Evolutionary conservation across 495 filamentous ascomycete genomes (phyloP).

Genomic region (Penicillium mononematosum): DNA sequence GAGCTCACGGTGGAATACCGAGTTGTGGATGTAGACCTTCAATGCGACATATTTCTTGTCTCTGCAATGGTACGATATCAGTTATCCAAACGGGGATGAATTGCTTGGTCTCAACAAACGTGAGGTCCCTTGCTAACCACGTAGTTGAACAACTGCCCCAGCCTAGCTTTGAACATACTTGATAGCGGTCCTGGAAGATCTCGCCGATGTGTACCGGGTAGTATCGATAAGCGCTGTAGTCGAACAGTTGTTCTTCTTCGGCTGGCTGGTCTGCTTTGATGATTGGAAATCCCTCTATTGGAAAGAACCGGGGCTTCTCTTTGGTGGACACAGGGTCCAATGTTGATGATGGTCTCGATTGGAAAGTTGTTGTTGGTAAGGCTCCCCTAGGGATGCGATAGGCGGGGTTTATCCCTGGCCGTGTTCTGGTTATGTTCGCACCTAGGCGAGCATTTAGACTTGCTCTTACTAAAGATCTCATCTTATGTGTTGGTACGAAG

Average conservation of each 20-base stretch:
- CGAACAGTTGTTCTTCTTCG: constrained; percentile 46
- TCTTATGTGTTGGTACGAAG: neutral
- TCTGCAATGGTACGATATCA: constrained; percentile 16
- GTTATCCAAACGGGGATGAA: constrained; percentile 1
- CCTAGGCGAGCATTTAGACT: neutral
- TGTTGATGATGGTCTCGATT: neutral
- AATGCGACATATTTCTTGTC: constrained; percentile 38
- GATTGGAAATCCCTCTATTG: constrained; percentile 6
- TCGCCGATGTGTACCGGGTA: constrained; percentile 53
- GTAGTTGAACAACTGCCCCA: constrained; percentile 52
- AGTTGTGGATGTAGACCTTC: constrained; percentile 37
- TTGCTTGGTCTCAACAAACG: constrained; percentile 21
- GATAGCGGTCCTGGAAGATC: constrained; percentile 46
- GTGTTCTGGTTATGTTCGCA: neutral
- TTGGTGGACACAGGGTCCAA: neutral
- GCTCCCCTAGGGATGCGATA: neutral
- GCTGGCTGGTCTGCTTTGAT: constrained; percentile 20
- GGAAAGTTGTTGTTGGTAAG: neutral
- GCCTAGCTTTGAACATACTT: constrained; percentile 55
- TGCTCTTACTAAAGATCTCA: neutral
- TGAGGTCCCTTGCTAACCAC: constrained; percentile 51
- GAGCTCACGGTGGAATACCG: constrained; percentile 34
- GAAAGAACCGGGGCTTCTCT: neutral
- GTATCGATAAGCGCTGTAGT: constrained; percentile 44
- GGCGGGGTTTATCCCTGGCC: neutral